Evolutionary conservation across 2,329 filamentous ascomycete genomes (phyloP).

Genomic region (Sporothrix inflata): DNA sequence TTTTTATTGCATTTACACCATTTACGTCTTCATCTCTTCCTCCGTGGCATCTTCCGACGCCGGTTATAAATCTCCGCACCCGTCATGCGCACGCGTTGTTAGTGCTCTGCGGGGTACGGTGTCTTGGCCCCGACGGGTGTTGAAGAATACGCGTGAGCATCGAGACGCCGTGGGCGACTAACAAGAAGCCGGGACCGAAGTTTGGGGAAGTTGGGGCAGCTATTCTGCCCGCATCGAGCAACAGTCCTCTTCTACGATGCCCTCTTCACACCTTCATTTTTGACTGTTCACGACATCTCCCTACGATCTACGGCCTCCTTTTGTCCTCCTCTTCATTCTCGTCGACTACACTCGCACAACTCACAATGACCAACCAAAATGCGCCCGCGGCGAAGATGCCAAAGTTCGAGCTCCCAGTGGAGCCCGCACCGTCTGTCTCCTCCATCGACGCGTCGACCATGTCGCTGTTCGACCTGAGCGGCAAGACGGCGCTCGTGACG

Average conservation of each 20-base stretch:
- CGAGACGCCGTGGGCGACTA: conserved; percentile 12
- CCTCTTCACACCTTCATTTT: no score
- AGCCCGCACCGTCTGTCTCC: not conserved
- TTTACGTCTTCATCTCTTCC: not conserved
- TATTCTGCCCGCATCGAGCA: not conserved
- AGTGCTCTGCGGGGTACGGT: not conserved
- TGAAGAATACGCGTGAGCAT: not conserved
- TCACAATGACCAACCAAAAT: not conserved
- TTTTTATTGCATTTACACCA: not conserved
- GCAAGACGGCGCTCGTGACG: conserved; percentile 2
- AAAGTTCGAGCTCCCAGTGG: not conserved
- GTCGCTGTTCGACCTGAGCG: not conserved
- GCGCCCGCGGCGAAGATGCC: conserved; percentile 3
- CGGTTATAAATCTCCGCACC: not conserved
- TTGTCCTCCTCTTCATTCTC: not conserved
- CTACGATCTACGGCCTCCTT: not conserved
- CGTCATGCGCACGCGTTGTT: not conserved
- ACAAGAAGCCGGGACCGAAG: conserved; percentile 2
- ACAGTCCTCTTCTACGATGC: not conserved
- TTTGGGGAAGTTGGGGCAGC: not conserved
- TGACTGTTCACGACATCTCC: not conserved
- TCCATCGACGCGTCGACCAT: not conserved
- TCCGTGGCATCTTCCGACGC: not conserved
- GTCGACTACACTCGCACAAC: no score
- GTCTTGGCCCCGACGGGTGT: not conserved